phyloP scores from a whole-genome alignment of 2,329 filamentous ascomycete genomes.

The Shiraia sp. region DNA sequence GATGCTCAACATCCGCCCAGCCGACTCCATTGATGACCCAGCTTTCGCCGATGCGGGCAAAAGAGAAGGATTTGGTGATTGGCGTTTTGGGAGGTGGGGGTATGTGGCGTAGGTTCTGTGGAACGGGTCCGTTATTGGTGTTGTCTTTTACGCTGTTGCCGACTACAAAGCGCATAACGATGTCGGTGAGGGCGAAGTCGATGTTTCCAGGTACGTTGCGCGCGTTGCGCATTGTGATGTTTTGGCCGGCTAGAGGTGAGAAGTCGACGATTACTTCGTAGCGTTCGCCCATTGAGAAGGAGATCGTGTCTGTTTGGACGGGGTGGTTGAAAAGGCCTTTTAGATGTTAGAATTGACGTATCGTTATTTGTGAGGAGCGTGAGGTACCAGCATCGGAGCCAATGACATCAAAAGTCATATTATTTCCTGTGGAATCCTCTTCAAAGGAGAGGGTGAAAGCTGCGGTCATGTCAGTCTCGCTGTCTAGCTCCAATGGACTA shows the following conservation, averaged over 20 bases:
- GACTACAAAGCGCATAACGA: conserved; percentile 51
- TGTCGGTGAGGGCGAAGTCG: conserved; percentile 55
- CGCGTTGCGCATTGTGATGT: conserved; percentile 52
- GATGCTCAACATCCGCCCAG: conserved; percentile 38
- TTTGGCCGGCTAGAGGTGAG: conserved; percentile 52
- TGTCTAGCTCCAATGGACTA: no score
- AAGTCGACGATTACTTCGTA: conserved; percentile 65
- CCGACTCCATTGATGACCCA: conserved; percentile 44
- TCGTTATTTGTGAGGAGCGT: not conserved
- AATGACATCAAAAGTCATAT: conserved; percentile 57
- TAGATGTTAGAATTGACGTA: not conserved
- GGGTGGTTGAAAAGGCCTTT: conserved; percentile 53
- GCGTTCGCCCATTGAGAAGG: conserved; percentile 60
- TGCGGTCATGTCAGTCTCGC: no score
- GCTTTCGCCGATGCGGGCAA: conserved; percentile 29
- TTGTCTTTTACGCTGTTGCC: conserved; percentile 30
- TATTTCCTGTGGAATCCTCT: conserved; percentile 23
- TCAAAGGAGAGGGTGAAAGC: conserved; percentile 56
- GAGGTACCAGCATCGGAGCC: conserved; percentile 54
- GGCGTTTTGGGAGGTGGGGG: conserved; percentile 23
- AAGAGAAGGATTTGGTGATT: conserved; percentile 32
- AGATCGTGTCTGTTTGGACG: conserved; percentile 48
- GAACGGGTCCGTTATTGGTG: conserved; percentile 33
- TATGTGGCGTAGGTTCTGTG: conserved; percentile 29
- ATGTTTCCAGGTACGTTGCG: conserved; percentile 49